Conservation (phyloP, 2,329 filamentous ascomycete genomes). For the Pseudocercospora crystallina region DNA sequence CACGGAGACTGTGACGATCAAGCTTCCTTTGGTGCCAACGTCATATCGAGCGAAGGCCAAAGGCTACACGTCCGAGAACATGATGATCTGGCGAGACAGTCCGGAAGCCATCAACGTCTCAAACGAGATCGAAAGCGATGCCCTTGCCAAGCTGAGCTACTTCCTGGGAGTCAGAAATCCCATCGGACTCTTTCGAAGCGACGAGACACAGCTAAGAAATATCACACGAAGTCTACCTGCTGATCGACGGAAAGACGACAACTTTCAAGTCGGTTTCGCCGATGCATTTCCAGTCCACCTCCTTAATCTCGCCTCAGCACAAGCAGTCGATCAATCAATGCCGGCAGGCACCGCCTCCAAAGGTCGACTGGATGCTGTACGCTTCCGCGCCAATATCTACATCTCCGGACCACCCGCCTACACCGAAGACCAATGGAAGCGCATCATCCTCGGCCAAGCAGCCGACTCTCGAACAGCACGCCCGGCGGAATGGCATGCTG, state of each 20-base stretch:
- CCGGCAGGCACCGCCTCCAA: conserved; percentile 48
- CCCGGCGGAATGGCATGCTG: conserved; percentile 49
- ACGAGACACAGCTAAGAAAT: conserved; percentile 54
- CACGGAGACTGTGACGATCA: conserved; percentile 58
- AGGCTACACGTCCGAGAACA: conserved; percentile 60
- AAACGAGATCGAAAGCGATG: conserved; percentile 49
- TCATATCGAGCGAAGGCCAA: conserved; percentile 57
- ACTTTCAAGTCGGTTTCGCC: conserved; percentile 66
- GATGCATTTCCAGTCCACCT: conserved; percentile 72
- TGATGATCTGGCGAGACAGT: conserved; percentile 65
- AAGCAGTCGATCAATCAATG: conserved; percentile 59
- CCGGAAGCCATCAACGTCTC: conserved; percentile 49
- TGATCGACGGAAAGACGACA: conserved; percentile 55
- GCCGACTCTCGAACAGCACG: not conserved
- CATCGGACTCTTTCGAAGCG: conserved; percentile 67
- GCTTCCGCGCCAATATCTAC: conserved; percentile 73
- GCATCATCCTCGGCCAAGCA: conserved; percentile 48
- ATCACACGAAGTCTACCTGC: conserved; percentile 62
- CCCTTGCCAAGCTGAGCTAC: conserved; percentile 61
- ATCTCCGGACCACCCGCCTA: conserved; percentile 64
- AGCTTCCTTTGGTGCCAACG: conserved; percentile 65
- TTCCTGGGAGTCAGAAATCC: conserved; percentile 68
- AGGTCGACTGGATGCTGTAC: conserved; percentile 58
- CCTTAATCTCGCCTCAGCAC: conserved; percentile 64
- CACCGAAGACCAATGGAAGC: conserved; percentile 69